These are phyloP conservation scores for Geranomyces michiganensis DNA, from an alignment of 192 early-diverging fungal species.

Conservation along the genomic window DNA sequence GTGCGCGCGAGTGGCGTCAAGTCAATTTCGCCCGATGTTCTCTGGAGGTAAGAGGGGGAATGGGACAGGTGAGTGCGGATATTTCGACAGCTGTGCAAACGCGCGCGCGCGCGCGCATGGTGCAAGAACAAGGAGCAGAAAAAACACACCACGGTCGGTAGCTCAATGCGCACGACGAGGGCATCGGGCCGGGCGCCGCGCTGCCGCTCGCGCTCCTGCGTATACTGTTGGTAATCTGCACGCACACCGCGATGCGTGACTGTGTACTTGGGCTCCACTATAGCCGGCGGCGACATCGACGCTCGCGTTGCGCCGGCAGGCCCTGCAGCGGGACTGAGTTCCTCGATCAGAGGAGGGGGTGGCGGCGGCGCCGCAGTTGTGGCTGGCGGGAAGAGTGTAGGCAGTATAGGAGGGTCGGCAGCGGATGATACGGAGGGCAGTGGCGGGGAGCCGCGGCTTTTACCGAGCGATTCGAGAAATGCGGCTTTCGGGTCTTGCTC, in stretches of 20 bases:
- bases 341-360: conserved; percentile 12
- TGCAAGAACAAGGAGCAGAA: background rate
- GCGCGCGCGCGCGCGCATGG: too few relatives aligned
- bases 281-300: background rate
- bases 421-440: background rate
- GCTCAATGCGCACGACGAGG: conserved; percentile 47
- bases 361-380: conserved; percentile 2
- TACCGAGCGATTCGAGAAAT: background rate
- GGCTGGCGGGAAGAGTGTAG: background rate
- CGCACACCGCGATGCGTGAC: conserved; percentile 42
- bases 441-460: background rate
- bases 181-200: conserved; percentile 46
- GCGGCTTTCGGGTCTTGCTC: background rate
- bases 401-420: background rate
- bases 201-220: conserved; percentile 34
- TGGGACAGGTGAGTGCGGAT: conserved; percentile 30
- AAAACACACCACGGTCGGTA: conserved; percentile 46
- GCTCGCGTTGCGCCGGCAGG: background rate
- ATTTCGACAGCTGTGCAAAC: background rate
- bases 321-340: conserved; percentile 3
- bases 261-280: conserved; percentile 37
- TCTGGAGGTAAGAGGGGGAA: conserved; percentile 33
- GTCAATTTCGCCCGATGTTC: background rate
- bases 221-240: conserved; percentile 46
- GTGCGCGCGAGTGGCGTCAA: conserved; percentile 17